Conservation (phyloP, 1,284 basidiomycete species). For the Rhodofomes roseus region DNA sequence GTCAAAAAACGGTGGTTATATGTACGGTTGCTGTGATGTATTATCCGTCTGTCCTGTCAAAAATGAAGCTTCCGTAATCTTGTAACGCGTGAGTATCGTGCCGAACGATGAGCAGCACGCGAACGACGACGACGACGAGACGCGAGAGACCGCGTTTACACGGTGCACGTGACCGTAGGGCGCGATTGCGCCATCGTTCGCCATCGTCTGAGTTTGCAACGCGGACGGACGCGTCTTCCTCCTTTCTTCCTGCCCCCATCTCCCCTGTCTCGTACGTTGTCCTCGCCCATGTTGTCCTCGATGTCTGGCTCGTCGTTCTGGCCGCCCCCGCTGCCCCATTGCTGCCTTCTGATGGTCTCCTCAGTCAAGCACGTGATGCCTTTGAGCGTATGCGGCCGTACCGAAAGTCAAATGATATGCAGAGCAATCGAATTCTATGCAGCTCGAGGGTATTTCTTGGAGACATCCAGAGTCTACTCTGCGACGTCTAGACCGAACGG, state of each 20-base stretch:
- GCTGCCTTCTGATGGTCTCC: neutral
- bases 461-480: too few relatives aligned
- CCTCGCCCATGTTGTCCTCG: neutral
- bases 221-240: neutral
- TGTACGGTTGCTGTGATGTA: neutral
- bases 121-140: neutral
- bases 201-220: constrained; percentile 17
- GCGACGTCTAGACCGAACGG: neutral
- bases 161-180: constrained; percentile 10
- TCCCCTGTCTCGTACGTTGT: neutral
- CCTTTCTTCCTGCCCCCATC: constrained; percentile 6
- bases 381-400: too few relatives aligned
- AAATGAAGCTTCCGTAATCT: neutral
- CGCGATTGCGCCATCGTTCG: constrained; percentile 23
- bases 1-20: neutral
- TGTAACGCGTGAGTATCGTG: neutral
- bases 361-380: too few relatives aligned
- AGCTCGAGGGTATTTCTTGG: too few relatives aligned
- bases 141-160: constrained; percentile 5
- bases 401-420: too few relatives aligned
- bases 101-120: neutral
- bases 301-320: neutral
- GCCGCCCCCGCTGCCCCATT: neutral
- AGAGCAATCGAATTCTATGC: too few relatives aligned
- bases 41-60: neutral